phyloP scores from a whole-genome alignment of 2,329 filamentous ascomycete genomes.

The Fusarium oxysporum region DNA sequence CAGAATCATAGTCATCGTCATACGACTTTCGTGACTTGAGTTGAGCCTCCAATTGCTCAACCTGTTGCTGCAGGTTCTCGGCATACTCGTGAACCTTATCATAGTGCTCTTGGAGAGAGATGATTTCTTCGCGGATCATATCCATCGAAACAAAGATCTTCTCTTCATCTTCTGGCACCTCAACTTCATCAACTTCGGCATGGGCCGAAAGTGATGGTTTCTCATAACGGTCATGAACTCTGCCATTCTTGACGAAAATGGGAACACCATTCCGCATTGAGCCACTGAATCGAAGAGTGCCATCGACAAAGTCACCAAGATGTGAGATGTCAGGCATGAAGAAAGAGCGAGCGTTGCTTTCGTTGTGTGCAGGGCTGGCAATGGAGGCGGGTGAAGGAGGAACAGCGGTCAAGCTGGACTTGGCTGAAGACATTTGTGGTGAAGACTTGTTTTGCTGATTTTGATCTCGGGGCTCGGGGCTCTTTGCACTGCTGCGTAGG shows the following conservation, averaged over 20 bases:
- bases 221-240: constrained; percentile 58
- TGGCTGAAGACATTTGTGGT: constrained; percentile 53
- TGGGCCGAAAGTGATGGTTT: constrained; percentile 53
- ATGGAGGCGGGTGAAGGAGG: constrained; percentile 53
- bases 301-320: constrained; percentile 68
- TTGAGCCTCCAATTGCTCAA: constrained; percentile 62
- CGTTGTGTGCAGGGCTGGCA: constrained; percentile 50
- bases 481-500: constrained; percentile 52
- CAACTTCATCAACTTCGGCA: constrained; percentile 62
- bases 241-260: constrained; percentile 66
- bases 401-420: constrained; percentile 57
- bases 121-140: constrained; percentile 70
- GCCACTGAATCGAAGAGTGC: constrained; percentile 63
- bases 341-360: constrained; percentile 63
- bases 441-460: constrained; percentile 46
- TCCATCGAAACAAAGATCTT: constrained; percentile 71
- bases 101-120: constrained; percentile 67
- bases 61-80: constrained; percentile 63
- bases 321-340: constrained; percentile 66
- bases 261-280: constrained; percentile 65
- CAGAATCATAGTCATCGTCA: constrained; percentile 56
- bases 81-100: constrained; percentile 67
- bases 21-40: constrained; percentile 58
- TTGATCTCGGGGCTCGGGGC: constrained; percentile 44
- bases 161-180: constrained; percentile 65